Evolutionary conservation across 1,284 basidiomycete species (phyloP).

Genomic region (Ustilago trichophora): DNA sequence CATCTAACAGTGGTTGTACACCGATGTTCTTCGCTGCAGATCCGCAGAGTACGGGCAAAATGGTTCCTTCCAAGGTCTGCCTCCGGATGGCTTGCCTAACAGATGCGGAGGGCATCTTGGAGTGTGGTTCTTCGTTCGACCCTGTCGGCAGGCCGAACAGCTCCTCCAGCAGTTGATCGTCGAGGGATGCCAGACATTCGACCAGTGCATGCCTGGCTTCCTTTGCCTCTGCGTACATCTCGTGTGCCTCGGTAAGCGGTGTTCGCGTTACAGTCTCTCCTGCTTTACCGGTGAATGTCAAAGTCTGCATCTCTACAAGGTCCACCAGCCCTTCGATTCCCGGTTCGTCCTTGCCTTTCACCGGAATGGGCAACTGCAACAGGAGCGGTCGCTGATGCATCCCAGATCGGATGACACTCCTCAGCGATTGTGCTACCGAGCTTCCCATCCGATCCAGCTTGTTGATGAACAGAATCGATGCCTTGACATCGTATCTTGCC

Average conservation of each 20-base stretch:
- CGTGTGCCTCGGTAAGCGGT: conserved; percentile 21
- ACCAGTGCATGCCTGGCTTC: conserved; percentile 76
- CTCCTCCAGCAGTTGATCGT: conserved; percentile 79
- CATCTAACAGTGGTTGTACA: conserved; percentile 82
- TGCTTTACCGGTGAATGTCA: conserved; percentile 53
- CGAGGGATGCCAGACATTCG: conserved; percentile 80
- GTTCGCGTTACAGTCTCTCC: conserved; percentile 44
- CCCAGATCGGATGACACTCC: conserved; percentile 74
- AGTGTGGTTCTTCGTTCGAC: conserved; percentile 72
- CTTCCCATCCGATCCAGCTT: conserved; percentile 86
- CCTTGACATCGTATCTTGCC: conserved; percentile 81
- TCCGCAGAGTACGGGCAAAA: conserved; percentile 83
- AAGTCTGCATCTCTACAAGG: conserved; percentile 47
- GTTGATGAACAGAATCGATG: conserved; percentile 83
- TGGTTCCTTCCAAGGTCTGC: conserved; percentile 74
- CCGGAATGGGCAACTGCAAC: conserved; percentile 77
- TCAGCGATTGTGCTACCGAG: conserved; percentile 76
- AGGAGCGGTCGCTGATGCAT: conserved; percentile 79
- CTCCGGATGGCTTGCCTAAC: conserved; percentile 73
- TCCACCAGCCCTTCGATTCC: conserved; percentile 70
- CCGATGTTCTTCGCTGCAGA: conserved; percentile 83
- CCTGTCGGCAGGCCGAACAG: conserved; percentile 70
- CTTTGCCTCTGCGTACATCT: conserved; percentile 74
- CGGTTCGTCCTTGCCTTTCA: conserved; percentile 80
- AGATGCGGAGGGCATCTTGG: conserved; percentile 64